Percentiles rank a stretch among this genome's conserved stretches.
Conservation (phyloP, 169 alveolate genomes). For the Plasmodium coatneyi region DNA sequence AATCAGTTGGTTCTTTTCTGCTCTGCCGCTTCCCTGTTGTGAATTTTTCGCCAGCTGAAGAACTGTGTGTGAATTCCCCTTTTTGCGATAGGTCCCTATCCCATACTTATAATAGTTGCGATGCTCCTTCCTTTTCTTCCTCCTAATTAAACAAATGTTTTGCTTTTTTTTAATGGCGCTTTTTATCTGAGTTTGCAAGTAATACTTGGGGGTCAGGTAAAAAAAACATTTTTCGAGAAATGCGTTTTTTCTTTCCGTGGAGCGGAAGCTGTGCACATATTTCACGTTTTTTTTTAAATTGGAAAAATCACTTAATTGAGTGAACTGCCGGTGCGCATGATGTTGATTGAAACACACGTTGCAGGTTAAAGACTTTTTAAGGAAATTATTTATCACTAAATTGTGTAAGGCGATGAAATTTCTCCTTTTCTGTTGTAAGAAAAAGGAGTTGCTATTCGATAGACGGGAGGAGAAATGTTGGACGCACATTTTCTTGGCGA, state of each 20-base stretch:
- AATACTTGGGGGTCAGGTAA: not conserved
- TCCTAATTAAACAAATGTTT: constrained; percentile 6
- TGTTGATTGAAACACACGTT: not conserved
- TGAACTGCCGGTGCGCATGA: not conserved
- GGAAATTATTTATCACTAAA: constrained; percentile 12
- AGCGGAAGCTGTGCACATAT: constrained; percentile 18
- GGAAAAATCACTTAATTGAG: constrained; percentile 10
- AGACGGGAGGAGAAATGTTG: not conserved
- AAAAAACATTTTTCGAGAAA: not conserved
- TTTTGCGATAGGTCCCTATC: not conserved
- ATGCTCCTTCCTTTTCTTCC: constrained; percentile 30
- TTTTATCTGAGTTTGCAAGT: constrained; percentile 9
- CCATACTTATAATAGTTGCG: constrained; percentile 20
- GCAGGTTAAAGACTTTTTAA: not conserved
- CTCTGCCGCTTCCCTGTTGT: not conserved
- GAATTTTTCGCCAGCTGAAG: not conserved
- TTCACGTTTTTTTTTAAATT: not conserved
- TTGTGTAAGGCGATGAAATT: not conserved
- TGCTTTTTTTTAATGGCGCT: constrained; percentile 12
- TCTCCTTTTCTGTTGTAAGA: constrained; percentile 48
- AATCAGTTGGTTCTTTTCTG: not conserved
- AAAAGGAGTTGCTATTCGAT: not conserved
- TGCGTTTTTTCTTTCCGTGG: not conserved
- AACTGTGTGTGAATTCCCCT: not conserved
- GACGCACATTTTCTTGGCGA: constrained; percentile 31